Evolutionary conservation across 1,139 yeast species (phyloP).

Genomic region (Hemisphaericaspora lyxosophila): DNA sequence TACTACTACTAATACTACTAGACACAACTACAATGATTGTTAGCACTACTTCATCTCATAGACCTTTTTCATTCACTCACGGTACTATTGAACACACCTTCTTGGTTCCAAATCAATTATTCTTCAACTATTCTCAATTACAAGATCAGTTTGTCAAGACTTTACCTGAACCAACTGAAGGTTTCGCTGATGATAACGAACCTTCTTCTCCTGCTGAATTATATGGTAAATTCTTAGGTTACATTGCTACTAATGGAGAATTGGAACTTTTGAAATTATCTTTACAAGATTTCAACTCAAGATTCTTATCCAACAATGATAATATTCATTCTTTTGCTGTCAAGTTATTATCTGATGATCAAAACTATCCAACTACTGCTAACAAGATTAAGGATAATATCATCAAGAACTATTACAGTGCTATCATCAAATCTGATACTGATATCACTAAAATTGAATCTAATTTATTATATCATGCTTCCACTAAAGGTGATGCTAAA

Average conservation of each 20-base stretch:
- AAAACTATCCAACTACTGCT: slow-evolving; percentile 61
- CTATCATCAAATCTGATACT: slow-evolving; percentile 51
- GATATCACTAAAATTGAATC: slow-evolving; percentile 34
- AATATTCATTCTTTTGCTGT: slow-evolving; percentile 93
- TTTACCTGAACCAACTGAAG: slow-evolving; percentile 81
- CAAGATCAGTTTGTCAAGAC: slow-evolving; percentile 80
- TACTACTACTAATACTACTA: not conserved
- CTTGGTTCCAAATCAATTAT: slow-evolving; percentile 79
- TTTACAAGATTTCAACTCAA: slow-evolving; percentile 77
- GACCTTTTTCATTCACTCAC: slow-evolving; percentile 79
- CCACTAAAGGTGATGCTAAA: slow-evolving; percentile 44
- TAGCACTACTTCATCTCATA: slow-evolving; percentile 23
- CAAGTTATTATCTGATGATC: slow-evolving; percentile 50
- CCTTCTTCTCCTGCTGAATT: slow-evolving; percentile 88
- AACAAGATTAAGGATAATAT: slow-evolving; percentile 64
- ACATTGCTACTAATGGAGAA: slow-evolving; percentile 63
- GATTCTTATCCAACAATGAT: slow-evolving; percentile 54
- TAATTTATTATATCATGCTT: slow-evolving; percentile 49
- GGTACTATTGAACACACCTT: slow-evolving; percentile 87
- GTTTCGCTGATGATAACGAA: slow-evolving; percentile 82
- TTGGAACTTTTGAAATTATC: slow-evolving; percentile 69
- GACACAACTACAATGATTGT: not conserved
- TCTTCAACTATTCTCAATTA: slow-evolving; percentile 80
- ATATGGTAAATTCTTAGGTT: slow-evolving; percentile 81
- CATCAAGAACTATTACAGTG: slow-evolving; percentile 71